phyloP scores from a whole-genome alignment of 495 filamentous ascomycete species.

The Tuber microsphaerosporum region DNA sequence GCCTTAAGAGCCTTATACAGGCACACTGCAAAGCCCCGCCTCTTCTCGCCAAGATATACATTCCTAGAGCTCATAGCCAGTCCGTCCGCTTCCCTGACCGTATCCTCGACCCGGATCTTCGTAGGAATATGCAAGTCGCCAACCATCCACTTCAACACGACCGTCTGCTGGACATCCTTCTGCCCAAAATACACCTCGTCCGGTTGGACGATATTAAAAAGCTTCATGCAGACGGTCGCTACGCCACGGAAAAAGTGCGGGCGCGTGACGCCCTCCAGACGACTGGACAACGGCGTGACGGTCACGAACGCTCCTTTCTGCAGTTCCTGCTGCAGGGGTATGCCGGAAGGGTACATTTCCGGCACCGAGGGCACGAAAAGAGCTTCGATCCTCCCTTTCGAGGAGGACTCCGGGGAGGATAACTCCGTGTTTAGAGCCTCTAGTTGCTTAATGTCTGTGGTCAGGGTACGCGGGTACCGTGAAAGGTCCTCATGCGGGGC shows the following conservation, averaged over 20 bases:
- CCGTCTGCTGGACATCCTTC: constrained; percentile 95
- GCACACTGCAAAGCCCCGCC: constrained; percentile 64
- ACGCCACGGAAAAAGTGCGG: constrained; percentile 96
- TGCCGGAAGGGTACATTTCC: constrained; percentile 79
- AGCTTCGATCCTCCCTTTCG: constrained; percentile 63
- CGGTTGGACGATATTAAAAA: constrained; percentile 85
- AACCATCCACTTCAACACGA: constrained; percentile 79
- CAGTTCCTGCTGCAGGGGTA: constrained; percentile 70
- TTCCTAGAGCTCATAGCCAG: constrained; percentile 92
- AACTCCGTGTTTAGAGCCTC: constrained; percentile 64
- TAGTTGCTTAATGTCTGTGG: constrained; percentile 61
- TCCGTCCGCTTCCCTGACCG: constrained; percentile 71
- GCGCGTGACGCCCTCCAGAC: constrained; percentile 76
- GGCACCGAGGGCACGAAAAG: constrained; percentile 77
- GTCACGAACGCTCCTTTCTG: constrained; percentile 86
- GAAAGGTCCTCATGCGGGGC: constrained; percentile 79
- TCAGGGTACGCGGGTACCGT: constrained; percentile 87
- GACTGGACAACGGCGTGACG: constrained; percentile 70
- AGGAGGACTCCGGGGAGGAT: constrained; percentile 47
- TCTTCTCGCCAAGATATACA: constrained; percentile 74
- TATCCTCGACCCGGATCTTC: constrained; percentile 65
- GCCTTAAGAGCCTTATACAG: constrained; percentile 60
- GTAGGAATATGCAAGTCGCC: constrained; percentile 77
- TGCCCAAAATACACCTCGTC: constrained; percentile 93
- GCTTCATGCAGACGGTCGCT: constrained; percentile 92